Evolutionary conservation across 257 asterid genomes (phyloP), one percentile per base, ranked within the genome.

Genomic region (Scutellaria baicalensis): DNA sequence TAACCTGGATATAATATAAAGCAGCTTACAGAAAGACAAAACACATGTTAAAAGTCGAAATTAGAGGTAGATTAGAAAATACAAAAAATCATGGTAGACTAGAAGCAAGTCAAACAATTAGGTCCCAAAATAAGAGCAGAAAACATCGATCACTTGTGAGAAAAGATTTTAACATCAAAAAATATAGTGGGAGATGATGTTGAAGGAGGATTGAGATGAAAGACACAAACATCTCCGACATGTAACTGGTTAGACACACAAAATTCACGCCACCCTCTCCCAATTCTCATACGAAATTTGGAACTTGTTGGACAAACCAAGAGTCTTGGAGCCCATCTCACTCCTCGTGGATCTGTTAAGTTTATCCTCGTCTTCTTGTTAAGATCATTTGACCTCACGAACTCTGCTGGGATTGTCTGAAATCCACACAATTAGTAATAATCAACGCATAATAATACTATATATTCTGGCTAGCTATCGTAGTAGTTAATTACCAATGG

Each of bases 181-280:
- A 47, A 13, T 35, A 13, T 39, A 58, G 54, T 55, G 0, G 63
- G 10, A 1, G 54, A 27, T 1, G 38, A 43, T 4, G 2, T 3
- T 0, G 57, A 31, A 14, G 1, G 5, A 1, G 11, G 58, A 42
- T n/a, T 2, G 27, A 71, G 61, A 3, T 42, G 8, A 9, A 72
- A 72, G 1, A 47, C 42, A 17, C 82, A 72, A 14, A 16, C 47
- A 54, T 77, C 71, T 45, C 78, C 73, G 11, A 42, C 48, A 45
- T 72, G 65, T 14, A 72, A 60, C 43, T 39, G 18, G 55, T 72
- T 78, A 1, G 62, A 31, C 9, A 6, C 68, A 4, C 72, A 77
- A 31, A 77, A 77, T 6, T 35, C 57, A 31, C 3, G 16, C 81
- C 81, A 77, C 2, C 68, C 72, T 11, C 3, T 8, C 0, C 0